Conservation (phyloP, 495 filamentous ascomycete genomes). For the Lindgomyces ingoldianus region DNA sequence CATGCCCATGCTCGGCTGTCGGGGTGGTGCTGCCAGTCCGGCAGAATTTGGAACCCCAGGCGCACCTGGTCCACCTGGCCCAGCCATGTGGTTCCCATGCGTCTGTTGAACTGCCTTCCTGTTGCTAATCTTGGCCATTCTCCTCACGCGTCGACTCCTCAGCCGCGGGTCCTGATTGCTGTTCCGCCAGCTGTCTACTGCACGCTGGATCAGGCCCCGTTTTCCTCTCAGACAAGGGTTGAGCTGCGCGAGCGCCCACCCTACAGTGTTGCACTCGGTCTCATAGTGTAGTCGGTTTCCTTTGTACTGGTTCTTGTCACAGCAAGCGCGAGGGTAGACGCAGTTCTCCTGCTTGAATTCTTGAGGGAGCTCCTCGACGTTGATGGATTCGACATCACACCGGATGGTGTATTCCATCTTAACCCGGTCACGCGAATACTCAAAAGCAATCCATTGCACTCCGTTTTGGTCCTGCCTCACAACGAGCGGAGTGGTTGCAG, state of each 20-base stretch:
- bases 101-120: conserved; percentile 63
- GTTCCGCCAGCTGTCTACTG: conserved; percentile 97
- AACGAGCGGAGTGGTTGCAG: conserved; percentile 93
- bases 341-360: conserved; percentile 98
- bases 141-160: conserved; percentile 83
- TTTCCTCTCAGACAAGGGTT: conserved; percentile 90
- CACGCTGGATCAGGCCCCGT: conserved; percentile 91
- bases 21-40: conserved; percentile 38
- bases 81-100: conserved; percentile 55
- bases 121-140: conserved; percentile 92
- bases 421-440: conserved; percentile 94
- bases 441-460: conserved; percentile 98
- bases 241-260: conserved; percentile 91
- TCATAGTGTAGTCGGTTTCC: conserved; percentile 95
- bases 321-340: conserved; percentile 94
- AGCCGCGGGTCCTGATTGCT: conserved; percentile 94
- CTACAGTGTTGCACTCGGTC: conserved; percentile 97
- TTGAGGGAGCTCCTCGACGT: conserved; percentile 75
- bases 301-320: conserved; percentile 90
- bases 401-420: conserved; percentile 99
- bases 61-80: conserved; percentile 53
- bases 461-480: conserved; percentile 95
- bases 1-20: conserved; percentile 55
- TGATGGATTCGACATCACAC: conserved; percentile 96
- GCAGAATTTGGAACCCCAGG: conserved; percentile 41